These are phyloP conservation scores for Gryganskiella cystojenkinii DNA, from an alignment of 192 early-diverging fungal species.

Conservation along the genomic window DNA sequence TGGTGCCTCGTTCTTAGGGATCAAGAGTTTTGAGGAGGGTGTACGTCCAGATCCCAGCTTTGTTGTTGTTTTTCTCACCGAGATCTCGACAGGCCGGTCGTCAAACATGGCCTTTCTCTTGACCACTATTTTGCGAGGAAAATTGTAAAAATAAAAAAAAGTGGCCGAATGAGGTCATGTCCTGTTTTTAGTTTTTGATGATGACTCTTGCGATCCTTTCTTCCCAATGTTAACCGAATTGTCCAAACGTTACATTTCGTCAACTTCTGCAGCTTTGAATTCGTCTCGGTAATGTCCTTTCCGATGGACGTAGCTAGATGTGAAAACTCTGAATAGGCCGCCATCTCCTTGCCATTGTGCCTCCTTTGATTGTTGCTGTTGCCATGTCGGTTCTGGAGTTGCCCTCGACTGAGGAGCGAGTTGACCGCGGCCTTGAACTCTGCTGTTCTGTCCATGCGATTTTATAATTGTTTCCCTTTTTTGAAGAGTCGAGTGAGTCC, in stretches of 20 bases:
- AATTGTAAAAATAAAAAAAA: not conserved
- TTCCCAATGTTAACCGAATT: too few relatives aligned
- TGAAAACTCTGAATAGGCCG: conserved; percentile 83
- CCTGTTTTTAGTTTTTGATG: too few relatives aligned
- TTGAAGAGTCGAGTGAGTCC: not conserved
- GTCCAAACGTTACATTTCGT: conserved; percentile 72
- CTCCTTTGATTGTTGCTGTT: conserved; percentile 18
- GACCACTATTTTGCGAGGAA: conserved; percentile 66
- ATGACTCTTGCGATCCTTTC: too few relatives aligned
- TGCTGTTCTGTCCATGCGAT: conserved; percentile 74
- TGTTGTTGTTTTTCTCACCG: conserved; percentile 55
- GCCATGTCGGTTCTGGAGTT: conserved; percentile 17
- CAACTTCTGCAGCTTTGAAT: conserved; percentile 86
- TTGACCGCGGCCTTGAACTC: conserved; percentile 92
- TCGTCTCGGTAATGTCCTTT: conserved; percentile 86
- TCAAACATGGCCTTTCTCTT: conserved; percentile 96
- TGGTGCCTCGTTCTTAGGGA: too few relatives aligned
- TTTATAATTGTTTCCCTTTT: not conserved
- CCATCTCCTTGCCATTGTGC: conserved; percentile 23
- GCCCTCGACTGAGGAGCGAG: conserved; percentile 67
- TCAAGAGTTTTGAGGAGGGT: too few relatives aligned
- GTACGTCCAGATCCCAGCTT: too few relatives aligned
- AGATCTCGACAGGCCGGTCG: conserved; percentile 96
- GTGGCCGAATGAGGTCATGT: not conserved
- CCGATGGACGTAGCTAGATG: conserved; percentile 84